Percentiles rank a stretch among this genome's conserved stretches.
These are phyloP conservation scores for Zygosaccharomyces lentus DNA, from an alignment of 805 yeast species.

Conservation along the genomic window DNA sequence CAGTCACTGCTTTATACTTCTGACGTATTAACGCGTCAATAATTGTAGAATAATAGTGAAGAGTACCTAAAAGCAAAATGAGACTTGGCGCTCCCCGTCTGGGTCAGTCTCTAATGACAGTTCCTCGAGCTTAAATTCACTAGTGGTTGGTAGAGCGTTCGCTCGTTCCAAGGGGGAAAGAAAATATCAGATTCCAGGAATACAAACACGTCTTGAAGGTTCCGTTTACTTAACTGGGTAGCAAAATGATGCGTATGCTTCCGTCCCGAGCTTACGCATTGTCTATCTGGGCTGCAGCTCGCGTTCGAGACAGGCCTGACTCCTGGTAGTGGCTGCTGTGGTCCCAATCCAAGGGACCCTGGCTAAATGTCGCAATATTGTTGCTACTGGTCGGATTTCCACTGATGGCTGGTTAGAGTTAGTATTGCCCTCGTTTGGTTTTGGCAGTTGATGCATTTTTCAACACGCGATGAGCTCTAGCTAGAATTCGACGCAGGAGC, in stretches of 20 bases:
- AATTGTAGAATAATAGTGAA: background rate
- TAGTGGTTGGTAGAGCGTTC: background rate
- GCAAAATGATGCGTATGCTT: slow-evolving; percentile 1
- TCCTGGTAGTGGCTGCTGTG: background rate
- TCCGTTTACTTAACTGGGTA: background rate
- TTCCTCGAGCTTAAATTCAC: background rate
- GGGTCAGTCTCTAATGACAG: background rate
- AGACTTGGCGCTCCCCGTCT: background rate
- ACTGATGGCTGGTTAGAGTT: background rate
- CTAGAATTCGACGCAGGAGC: slow-evolving; percentile 1
- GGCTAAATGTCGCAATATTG: background rate
- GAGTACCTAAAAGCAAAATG: background rate
- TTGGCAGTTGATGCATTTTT: slow-evolving; percentile 3
- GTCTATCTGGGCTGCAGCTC: slow-evolving; percentile 1
- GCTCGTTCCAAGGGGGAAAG: background rate
- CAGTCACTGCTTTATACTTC: background rate
- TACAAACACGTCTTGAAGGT: background rate
- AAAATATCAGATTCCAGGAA: background rate
- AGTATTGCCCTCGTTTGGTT: background rate
- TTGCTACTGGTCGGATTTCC: background rate
- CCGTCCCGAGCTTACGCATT: slow-evolving; percentile 1
- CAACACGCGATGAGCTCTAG: slow-evolving; percentile 6
- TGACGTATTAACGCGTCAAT: background rate
- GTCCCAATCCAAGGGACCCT: background rate
- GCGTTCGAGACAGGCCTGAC: background rate